Evolutionary conservation across 306 rosid species (phyloP).

Genomic region (Vigna angularis): DNA sequence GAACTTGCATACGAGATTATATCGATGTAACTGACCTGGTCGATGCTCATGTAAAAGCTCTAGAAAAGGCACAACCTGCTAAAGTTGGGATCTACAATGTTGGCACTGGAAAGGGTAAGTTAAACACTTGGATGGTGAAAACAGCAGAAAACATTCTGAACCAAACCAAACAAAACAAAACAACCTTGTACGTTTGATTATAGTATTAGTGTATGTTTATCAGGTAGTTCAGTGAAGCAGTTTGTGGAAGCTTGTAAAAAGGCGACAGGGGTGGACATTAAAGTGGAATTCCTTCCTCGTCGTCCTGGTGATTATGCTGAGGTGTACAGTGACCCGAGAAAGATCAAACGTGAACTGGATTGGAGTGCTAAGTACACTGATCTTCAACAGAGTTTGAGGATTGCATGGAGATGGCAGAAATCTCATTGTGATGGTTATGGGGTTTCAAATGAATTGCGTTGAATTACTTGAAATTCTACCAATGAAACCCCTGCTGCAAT

Average conservation of each 20-base stretch:
- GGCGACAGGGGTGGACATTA: conserved; percentile 82
- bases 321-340: conserved; percentile 84
- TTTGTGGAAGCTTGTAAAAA: conserved; percentile 92
- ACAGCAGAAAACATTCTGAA: neutral
- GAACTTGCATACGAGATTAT: conserved; percentile 89
- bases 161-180: neutral
- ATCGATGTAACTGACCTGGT: conserved; percentile 93
- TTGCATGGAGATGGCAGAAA: conserved; percentile 97
- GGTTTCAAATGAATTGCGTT: conserved; percentile 45
- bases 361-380: conserved; percentile 73
- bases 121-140: conserved; percentile 1
- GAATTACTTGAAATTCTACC: conserved; percentile 51
- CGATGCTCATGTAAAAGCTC: conserved; percentile 97
- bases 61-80: conserved; percentile 69
- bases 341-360: conserved; percentile 73
- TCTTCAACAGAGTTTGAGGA: conserved; percentile 74
- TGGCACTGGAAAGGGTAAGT: conserved; percentile 90
- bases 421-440: conserved; percentile 78
- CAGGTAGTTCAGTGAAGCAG: conserved; percentile 95
- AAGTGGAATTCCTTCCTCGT: conserved; percentile 80
- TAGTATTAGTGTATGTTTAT: conserved; percentile 4
- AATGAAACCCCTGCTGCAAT: conserved; percentile 42
- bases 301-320: conserved; percentile 96
- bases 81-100: conserved; percentile 93
- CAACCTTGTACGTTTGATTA: neutral